Conservation (phyloP, 1,284 basidiomycete species). For the Ustilago curta region DNA sequence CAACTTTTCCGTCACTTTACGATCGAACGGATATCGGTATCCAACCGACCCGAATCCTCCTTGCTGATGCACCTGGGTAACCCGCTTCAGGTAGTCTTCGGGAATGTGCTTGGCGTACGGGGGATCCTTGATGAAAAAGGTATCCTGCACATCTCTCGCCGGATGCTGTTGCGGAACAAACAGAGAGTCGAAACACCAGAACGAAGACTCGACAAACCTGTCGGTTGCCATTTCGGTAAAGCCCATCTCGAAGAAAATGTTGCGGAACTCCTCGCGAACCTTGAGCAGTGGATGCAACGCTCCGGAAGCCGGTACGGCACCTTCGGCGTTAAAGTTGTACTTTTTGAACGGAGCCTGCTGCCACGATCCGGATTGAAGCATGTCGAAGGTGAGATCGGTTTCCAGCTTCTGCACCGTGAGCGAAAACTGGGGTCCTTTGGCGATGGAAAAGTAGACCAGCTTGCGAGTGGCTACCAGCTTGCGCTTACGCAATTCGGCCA, state of each 20-base stretch:
- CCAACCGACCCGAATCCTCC: slow-evolving; percentile 96
- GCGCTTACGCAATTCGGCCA: slow-evolving; percentile 80
- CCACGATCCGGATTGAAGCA: slow-evolving; percentile 78
- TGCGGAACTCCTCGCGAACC: slow-evolving; percentile 96
- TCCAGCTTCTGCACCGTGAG: slow-evolving; percentile 95
- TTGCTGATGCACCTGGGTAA: slow-evolving; percentile 86
- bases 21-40: slow-evolving; percentile 95
- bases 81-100: slow-evolving; percentile 87
- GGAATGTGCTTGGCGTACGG: slow-evolving; percentile 81
- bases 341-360: slow-evolving; percentile 80
- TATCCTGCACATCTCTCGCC: slow-evolving; percentile 96
- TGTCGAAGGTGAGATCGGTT: slow-evolving; percentile 95
- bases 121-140: slow-evolving; percentile 98
- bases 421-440: slow-evolving; percentile 88
- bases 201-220: slow-evolving; percentile 95
- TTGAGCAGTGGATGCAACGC: slow-evolving; percentile 96
- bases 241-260: slow-evolving; percentile 99
- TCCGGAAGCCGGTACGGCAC: slow-evolving; percentile 86
- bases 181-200: slow-evolving; percentile 99
- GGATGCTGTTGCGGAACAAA: slow-evolving; percentile 99
- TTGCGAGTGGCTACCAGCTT: slow-evolving; percentile 80
- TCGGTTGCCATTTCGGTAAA: slow-evolving; percentile 99
- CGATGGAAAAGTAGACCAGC: slow-evolving; percentile 90
- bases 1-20: slow-evolving; percentile 89
- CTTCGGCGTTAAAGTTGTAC: slow-evolving; percentile 99